Evolutionary conservation across 768 basidiomycete genomes (phyloP), one percentile per base, ranked within the genome.

Genomic region (Lactifluus piperatus): DNA sequence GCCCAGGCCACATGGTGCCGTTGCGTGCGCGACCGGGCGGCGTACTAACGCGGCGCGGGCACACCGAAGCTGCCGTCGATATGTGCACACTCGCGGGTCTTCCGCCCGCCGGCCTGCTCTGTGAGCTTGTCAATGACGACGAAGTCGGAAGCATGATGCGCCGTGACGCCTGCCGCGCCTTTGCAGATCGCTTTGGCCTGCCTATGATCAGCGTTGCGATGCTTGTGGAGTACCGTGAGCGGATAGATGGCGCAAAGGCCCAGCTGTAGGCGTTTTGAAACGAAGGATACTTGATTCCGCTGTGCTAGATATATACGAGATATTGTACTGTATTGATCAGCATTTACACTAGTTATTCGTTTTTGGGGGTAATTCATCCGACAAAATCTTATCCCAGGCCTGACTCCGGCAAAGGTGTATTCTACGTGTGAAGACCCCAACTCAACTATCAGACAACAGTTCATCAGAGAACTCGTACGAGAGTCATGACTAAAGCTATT

Each of bases 1-100:
- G 94, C 13, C 97, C 97, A 10, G 97, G 97, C 4, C 97, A 99
- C 69, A 80, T 97, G 79, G 93, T 97, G 0, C 94, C 97, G 26
- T 76, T 99, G 29, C 86, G 94, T 46, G 91, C 92, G 13, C 83
- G 86, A 4, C 76, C 81, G 2, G 93, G 93, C 8, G 97, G 97
- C 14, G 86, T 93, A 4, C 77, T 93, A 56, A 79, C 78, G n/a
- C 82, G 97, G 46, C 84, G 83, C 67, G 97, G 97, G 0, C 97
- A 99, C 74, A 99, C 97, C 0, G 97, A 99, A 71, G 81, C 87
- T 49, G 85, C 82, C 5, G 79, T 95, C 48, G 97, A 99, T 64
- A 76, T 99, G 6, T 98, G 95, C 70, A 70, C 73, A 46, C 76
- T 97, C 45, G 84, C 93, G 3, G 78, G 79, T 46, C 81, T 79